phyloP scores from a whole-genome alignment of 73 alveolate genomes.

The Durusdinium trenchii region DNA sequence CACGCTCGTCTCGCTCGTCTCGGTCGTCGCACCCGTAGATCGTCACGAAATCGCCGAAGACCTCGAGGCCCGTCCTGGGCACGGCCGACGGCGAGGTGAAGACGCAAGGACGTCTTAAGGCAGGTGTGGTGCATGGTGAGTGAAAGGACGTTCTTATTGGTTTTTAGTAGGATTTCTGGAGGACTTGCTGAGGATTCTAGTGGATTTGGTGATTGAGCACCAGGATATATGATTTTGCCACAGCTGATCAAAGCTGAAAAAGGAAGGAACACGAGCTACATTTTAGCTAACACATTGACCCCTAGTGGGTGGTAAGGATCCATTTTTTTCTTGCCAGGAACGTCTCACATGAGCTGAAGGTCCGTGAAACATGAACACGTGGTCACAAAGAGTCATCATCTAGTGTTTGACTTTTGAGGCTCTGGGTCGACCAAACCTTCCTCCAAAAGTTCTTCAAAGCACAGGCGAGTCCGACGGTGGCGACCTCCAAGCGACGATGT shows the following conservation, averaged over 20 bases:
- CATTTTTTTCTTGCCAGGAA: too few relatives aligned
- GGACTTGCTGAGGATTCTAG: not conserved
- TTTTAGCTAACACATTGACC: too few relatives aligned
- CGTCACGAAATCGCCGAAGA: slow-evolving; percentile 63
- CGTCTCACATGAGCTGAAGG: too few relatives aligned
- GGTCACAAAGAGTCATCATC: not conserved
- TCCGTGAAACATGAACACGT: not conserved
- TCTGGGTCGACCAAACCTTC: not conserved
- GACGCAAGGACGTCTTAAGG: not conserved
- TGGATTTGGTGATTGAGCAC: not conserved
- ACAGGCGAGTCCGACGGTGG: not conserved
- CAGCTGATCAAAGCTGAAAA: not conserved
- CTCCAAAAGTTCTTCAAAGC: not conserved
- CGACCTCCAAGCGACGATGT: not conserved
- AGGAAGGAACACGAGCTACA: too few relatives aligned
- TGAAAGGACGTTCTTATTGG: not conserved
- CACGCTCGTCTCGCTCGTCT: not conserved
- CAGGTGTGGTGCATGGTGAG: not conserved
- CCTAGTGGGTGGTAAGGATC: too few relatives aligned
- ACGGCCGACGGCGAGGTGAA: not conserved
- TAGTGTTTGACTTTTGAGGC: not conserved
- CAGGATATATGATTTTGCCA: not conserved
- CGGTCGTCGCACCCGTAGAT: slow-evolving; percentile 43
- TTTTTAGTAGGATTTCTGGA: not conserved
- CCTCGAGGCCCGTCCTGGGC: slow-evolving; percentile 51